These are phyloP conservation scores for Arthrobotrys iridis DNA, from an alignment of 2,329 filamentous ascomycete genomes.

Conservation along the genomic window DNA sequence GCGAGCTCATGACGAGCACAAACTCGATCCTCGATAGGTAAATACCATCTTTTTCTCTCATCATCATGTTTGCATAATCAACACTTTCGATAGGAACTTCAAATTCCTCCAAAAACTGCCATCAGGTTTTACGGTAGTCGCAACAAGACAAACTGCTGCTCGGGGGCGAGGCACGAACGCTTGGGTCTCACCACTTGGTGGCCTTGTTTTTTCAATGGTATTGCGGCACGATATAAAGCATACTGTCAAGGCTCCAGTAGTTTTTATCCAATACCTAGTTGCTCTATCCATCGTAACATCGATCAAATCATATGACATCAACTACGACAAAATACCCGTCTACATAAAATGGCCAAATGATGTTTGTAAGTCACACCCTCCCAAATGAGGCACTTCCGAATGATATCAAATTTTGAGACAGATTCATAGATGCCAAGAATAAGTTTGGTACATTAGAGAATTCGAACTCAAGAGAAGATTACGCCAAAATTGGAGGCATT, in stretches of 20 bases:
- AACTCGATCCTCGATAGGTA: constrained; percentile 92
- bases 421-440: background rate
- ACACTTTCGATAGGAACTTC: constrained; percentile 70
- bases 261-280: constrained; percentile 93
- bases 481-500: constrained; percentile 93
- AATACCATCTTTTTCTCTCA: constrained; percentile 52
- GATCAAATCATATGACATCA: constrained; percentile 79
- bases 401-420: background rate
- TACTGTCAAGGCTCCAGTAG: constrained; percentile 77
- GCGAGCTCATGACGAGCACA: constrained; percentile 91
- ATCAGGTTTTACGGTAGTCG: constrained; percentile 85
- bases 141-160: constrained; percentile 86
- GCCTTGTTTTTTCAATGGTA: constrained; percentile 86
- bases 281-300: constrained; percentile 87
- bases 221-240: constrained; percentile 83
- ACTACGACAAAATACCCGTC: constrained; percentile 79
- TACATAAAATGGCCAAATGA: constrained; percentile 99
- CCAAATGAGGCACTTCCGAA: background rate
- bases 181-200: constrained; percentile 90
- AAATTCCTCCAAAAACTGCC: constrained; percentile 79
- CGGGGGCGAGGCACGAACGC: constrained; percentile 90
- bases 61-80: constrained; percentile 8
- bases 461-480: constrained; percentile 60
- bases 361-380: constrained; percentile 70
- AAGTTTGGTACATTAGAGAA: constrained; percentile 59